Evolutionary conservation across 2,329 filamentous ascomycete genomes (phyloP), one percentile per base, ranked within the genome.

Genomic region (Botrytis sinoallii): DNA sequence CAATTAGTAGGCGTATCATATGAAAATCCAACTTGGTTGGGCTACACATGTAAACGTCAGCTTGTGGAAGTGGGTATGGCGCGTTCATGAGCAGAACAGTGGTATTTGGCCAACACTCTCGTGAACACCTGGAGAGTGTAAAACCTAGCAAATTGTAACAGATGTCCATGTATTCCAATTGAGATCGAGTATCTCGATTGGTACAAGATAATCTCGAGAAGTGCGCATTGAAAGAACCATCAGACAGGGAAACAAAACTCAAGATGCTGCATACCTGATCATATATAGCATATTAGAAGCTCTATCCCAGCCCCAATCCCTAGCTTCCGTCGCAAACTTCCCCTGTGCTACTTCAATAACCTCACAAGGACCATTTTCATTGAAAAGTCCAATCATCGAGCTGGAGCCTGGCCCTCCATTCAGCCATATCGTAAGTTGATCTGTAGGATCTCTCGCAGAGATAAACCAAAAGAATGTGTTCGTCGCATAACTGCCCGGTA

Each of bases 1-100:
- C 87, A 87, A 77, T 93, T 90, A 14, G 86, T 88, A 12, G 86
- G 83, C 40, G 85, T 85, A 79, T 94, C 92, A 79, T 88, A 90
- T 2, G 90, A 92, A 76, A 92, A 90, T 40, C 89, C 88, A 67
- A 93, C 88, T 82, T 93, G 90, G 75, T 90, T 90, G 38, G 90
- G 90, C 87, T 94, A 52, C 7, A n/a, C 18, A 81, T 81, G 81
- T 71, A 84, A 83, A 70, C 16, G 74, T 80, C 75, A 79, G 77
- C 48, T 57, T 69, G 22, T 20, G 42, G 40, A 32, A 44, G 16
- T 48, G 9, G 22, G 40, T 65, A 7, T 9, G n/a, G 29, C 48
- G n/a, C 60, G 22, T 44, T 25, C n/a, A 55, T 42, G 46, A 55
- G 16, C n/a, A 42, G 40, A 72, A 42, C 59, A 42, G 16, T 16